Base-by-base conservation (phyloP, 2,329 filamentous ascomycete genomes). In the Calonectria crousiana region DNA sequence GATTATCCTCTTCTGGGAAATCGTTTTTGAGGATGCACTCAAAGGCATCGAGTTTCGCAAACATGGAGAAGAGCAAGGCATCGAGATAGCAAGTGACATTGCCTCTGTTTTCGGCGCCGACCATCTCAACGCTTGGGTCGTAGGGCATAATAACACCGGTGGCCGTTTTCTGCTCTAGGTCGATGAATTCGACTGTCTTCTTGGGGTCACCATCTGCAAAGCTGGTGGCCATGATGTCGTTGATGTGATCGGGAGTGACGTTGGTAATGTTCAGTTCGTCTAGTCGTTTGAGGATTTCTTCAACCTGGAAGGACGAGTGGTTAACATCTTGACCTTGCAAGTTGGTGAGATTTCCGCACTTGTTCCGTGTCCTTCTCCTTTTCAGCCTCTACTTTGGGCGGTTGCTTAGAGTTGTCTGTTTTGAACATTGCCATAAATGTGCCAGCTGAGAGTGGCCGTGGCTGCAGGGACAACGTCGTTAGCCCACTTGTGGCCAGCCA, bases 21-120 rank as follows among this genome's bases (percentile, higher is more conserved):
- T 93, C 92, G 72, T 93, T 93, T 83, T 95, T 96, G 41, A 98
- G 88, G 89, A 98, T 98, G 64, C 94, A 95, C 84, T 98, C 96
- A 83, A 98, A 99, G 76, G 94, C 96, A 78, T 95, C 93, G 47
- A 98, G 89, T 74, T 95, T 93, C 23, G 95, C 94, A 83, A 98
- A 98, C 95, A 99, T 98, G 83, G 96, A 94, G 83, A 98, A 98
- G 1, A 99, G 89, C 28, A 98, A 87, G 0, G 96, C 91, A 83
- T 98, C 97, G 20, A 98, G 88, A 83, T 97, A 98, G 86, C 97
- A 99, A n/a, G 96, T 98, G 44, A 98, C 95, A 62, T 91, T 92
- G 56, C 93, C 90, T 62, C 95, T 90, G 82, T 99, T 99, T 79
- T 95, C 93, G 16, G 97, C 96, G 9, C 97, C 97, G 6, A 95